Evolutionary conservation across 2,329 filamentous ascomycete genomes (phyloP).

Genomic region (Pezicula radicicola): DNA sequence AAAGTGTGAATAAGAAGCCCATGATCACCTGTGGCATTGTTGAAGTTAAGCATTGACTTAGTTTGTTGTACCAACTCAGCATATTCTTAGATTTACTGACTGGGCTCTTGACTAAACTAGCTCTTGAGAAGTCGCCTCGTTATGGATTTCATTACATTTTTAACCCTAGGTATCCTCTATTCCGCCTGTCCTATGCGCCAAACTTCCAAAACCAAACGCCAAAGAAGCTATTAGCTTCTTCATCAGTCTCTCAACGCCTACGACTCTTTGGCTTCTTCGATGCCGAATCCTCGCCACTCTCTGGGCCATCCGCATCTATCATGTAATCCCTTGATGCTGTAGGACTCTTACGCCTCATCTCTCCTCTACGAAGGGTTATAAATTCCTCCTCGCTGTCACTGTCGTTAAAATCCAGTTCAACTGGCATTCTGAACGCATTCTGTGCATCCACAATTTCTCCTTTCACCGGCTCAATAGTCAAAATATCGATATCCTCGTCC

Average conservation of each 20-base stretch:
- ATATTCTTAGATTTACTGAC: too few relatives aligned
- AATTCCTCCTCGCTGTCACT: constrained; percentile 95
- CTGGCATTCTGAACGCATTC: constrained; percentile 80
- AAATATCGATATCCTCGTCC: constrained; percentile 89
- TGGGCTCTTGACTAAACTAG: too few relatives aligned
- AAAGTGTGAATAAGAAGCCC: too few relatives aligned
- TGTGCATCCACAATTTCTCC: constrained; percentile 55
- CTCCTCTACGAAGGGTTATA: constrained; percentile 66
- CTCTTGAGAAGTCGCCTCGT: too few relatives aligned
- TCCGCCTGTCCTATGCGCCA: neutral
- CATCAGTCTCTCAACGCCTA: constrained; percentile 9
- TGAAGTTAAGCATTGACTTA: too few relatives aligned
- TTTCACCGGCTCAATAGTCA: constrained; percentile 70
- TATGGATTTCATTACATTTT: neutral
- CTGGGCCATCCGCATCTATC: constrained; percentile 48
- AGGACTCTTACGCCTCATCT: constrained; percentile 82
- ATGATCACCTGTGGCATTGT: too few relatives aligned
- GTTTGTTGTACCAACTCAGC: too few relatives aligned
- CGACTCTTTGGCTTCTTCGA: constrained; percentile 17
- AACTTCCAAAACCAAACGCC: neutral
- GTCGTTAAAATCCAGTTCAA: constrained; percentile 87
- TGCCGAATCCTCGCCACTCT: constrained; percentile 32
- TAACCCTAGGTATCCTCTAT: too few relatives aligned
- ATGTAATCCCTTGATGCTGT: constrained; percentile 69
- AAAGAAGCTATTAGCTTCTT: neutral